These are phyloP conservation scores for Russula compacta DNA, from an alignment of 768 basidiomycete genomes.

Conservation along the genomic window DNA sequence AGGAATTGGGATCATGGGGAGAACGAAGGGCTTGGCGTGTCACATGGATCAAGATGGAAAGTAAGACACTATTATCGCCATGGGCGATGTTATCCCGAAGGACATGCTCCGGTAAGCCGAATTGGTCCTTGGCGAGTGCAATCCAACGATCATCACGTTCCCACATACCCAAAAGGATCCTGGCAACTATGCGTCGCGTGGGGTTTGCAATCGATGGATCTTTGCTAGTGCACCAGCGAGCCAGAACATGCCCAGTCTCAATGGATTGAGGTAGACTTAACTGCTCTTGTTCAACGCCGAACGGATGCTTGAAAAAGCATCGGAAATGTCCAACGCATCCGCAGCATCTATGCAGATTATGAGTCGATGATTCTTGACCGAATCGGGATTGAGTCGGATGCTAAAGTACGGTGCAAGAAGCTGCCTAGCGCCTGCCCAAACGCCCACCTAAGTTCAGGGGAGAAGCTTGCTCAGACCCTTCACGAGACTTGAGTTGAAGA, in stretches of 20 bases:
- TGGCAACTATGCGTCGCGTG: not conserved
- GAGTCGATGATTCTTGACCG: not conserved
- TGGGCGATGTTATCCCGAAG: not conserved
- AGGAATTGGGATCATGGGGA: too few relatives aligned
- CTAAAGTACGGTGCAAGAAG: not conserved
- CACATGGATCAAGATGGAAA: not conserved
- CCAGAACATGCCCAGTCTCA: not conserved
- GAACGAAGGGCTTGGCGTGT: not conserved
- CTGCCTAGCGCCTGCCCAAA: not conserved
- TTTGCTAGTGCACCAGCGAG: not conserved
- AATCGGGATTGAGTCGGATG: not conserved
- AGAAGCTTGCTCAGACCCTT: too few relatives aligned
- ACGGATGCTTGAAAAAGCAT: not conserved
- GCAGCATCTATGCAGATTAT: not conserved
- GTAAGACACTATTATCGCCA: not conserved
- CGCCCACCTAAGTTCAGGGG: not conserved
- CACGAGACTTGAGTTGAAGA: not conserved
- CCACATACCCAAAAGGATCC: not conserved
- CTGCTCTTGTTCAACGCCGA: too few relatives aligned
- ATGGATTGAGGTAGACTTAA: not conserved
- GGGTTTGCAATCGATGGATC: not conserved
- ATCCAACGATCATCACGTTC: not conserved
- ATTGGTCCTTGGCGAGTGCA: not conserved
- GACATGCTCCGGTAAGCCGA: not conserved
- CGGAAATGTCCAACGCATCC: too few relatives aligned